A percentile compares a stretch with the other conserved stretches of the same genome.
Evolutionary conservation across 306 rosid species (phyloP).

Genomic region (Benincasa hispida): DNA sequence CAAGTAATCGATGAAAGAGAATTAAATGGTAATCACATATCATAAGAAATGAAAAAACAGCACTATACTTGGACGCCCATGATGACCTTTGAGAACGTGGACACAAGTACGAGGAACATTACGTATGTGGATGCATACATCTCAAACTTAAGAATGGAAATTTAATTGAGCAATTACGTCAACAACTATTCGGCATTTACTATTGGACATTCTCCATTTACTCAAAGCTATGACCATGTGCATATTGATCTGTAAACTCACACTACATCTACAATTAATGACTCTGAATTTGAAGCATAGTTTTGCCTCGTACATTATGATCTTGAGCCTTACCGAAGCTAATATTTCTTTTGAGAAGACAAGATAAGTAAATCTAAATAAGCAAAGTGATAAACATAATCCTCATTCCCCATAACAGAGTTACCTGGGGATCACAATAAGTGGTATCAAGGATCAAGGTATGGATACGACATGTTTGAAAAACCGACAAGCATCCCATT

Average conservation of each 20-base stretch:
- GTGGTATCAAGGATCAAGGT: constrained; percentile 87
- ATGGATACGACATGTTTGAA: constrained; percentile 37
- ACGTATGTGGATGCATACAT: not conserved
- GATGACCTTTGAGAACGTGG: not conserved
- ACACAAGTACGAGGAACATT: not conserved
- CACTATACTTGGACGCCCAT: not conserved
- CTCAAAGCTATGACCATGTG: not conserved
- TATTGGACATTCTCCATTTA: not conserved
- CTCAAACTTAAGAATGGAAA: not conserved
- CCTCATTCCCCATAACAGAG: constrained; percentile 6
- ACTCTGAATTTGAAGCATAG: not conserved
- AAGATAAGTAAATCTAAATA: not conserved
- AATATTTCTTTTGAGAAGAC: not conserved
- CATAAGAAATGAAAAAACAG: not conserved
- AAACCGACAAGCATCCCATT: constrained; percentile 33
- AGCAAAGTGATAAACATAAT: too few species aligned
- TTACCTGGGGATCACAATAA: constrained; percentile 85
- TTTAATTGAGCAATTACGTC: not conserved
- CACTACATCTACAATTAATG: not conserved
- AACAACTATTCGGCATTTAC: not conserved
- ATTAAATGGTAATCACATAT: not conserved
- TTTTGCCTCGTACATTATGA: not conserved
- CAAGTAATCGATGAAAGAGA: constrained; percentile 11
- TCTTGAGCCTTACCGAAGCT: not conserved
- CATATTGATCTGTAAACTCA: not conserved